These are phyloP conservation scores for Trematosphaeria pertusa DNA, from an alignment of 2,329 filamentous ascomycete species.

Conservation along the genomic window DNA sequence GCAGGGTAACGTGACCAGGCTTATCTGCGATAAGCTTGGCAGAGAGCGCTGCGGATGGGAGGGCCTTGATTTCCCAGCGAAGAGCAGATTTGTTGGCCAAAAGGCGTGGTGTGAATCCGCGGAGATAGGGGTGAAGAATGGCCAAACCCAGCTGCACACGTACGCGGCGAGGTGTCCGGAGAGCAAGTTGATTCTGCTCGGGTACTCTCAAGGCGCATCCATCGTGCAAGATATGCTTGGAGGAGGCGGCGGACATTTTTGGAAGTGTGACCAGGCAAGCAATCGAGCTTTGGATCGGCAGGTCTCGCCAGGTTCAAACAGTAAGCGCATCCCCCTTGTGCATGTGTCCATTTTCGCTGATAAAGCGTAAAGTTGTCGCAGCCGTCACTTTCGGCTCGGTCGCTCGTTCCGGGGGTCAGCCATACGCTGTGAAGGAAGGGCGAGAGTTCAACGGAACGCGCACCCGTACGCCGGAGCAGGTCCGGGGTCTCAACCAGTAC, in stretches of 20 bases:
- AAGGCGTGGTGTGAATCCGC: constrained; percentile 20
- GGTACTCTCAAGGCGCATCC: constrained; percentile 19
- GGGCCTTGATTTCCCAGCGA: constrained; percentile 16
- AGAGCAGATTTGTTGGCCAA: constrained; percentile 7
- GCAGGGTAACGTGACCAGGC: constrained; percentile 8
- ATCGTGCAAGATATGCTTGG: constrained; percentile 19
- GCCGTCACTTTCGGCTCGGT: constrained; percentile 15
- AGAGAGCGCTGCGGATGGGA: constrained; percentile 17
- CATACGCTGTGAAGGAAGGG: constrained; percentile 13
- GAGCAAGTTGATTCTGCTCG: constrained; percentile 17
- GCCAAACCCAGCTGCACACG: constrained; percentile 14
- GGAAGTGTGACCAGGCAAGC: constrained; percentile 12
- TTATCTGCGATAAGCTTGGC: constrained; percentile 12
- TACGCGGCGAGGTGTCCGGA: constrained; percentile 18
- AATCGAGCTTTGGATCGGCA: constrained; percentile 10
- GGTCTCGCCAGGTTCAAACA: constrained; percentile 14
- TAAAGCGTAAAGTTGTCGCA: constrained; percentile 10
- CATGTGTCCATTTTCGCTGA: neutral
- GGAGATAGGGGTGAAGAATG: constrained; percentile 9
- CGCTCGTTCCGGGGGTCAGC: constrained; percentile 6
- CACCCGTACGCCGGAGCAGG: constrained; percentile 4
- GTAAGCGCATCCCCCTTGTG: constrained; percentile 3
- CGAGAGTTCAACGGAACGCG: constrained; percentile 12
- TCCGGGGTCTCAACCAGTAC: constrained; percentile 13
- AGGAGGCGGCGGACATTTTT: constrained; percentile 16